Evolutionary conservation across 768 basidiomycete species (phyloP).

Genomic region (Russula griseocarnosa): DNA sequence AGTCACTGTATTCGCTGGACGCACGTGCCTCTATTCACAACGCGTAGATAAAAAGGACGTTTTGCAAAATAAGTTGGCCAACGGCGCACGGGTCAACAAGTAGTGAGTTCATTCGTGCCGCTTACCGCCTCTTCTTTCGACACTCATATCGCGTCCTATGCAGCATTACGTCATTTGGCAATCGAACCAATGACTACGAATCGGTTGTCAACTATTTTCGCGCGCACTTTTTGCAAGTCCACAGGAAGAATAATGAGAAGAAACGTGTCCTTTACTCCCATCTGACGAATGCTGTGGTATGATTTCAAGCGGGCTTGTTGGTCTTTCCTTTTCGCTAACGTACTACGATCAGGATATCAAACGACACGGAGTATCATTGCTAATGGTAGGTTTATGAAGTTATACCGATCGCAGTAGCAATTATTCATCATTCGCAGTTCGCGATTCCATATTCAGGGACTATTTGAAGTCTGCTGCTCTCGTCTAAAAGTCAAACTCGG

Average conservation of each 20-base stretch:
- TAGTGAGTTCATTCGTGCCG: constrained; percentile 50
- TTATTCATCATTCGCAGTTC: constrained; percentile 27
- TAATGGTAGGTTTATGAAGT: constrained; percentile 48
- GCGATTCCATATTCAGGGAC: constrained; percentile 39
- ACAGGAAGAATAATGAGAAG: constrained; percentile 73
- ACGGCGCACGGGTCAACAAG: constrained; percentile 65
- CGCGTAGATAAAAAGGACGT: constrained; percentile 55
- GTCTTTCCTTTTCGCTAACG: not conserved
- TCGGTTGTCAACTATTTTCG: constrained; percentile 83
- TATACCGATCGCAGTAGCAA: not conserved
- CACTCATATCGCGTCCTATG: constrained; percentile 3
- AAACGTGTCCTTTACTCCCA: constrained; percentile 78
- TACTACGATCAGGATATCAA: constrained; percentile 59
- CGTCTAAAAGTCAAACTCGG: constrained; percentile 30
- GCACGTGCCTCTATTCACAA: constrained; percentile 11
- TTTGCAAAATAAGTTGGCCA: constrained; percentile 63
- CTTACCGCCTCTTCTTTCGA: constrained; percentile 5
- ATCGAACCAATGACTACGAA: constrained; percentile 77
- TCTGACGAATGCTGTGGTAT: constrained; percentile 74
- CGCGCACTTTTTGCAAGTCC: constrained; percentile 80
- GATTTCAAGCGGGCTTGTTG: not conserved
- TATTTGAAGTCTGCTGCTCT: constrained; percentile 38
- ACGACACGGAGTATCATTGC: constrained; percentile 79
- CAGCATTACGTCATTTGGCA: constrained; percentile 78
- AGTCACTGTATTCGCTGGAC: constrained; percentile 17